Evolutionary conservation across 768 basidiomycete species (phyloP), one percentile per base, ranked within the genome.

Genomic region (Termitomyces sp.): DNA sequence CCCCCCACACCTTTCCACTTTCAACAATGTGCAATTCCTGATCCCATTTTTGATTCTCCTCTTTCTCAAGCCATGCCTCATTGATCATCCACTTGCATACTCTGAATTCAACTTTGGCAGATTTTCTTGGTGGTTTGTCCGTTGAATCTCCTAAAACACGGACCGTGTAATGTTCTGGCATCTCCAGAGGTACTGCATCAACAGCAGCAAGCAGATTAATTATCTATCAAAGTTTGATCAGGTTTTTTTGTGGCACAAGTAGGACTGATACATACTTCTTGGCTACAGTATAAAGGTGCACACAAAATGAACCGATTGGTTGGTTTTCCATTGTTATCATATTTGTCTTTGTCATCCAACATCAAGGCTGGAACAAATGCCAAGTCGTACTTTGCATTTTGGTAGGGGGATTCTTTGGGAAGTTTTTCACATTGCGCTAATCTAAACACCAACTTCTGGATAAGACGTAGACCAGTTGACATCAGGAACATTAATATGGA

Each of bases 71-170:
- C 61, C 61, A 66, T 2, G 53, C 60, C 1, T 36, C n/a, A 25
- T 56, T 33, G 18, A 68, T 47, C 66, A 68, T 68, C 66, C 66
- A 68, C 12, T 52, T 41, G 6, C 55, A 52, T 16, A 53, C 63
- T 18, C 53, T 25, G 18, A 50, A 50, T 4, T 51, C 52, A 16
- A 62, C 12, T 15, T 45, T 53, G 16, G 50, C 60, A 0, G 58
- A 40, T 16, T n/a, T 15, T 13, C 32, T 58, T 12, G 56, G 60
- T 13, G 58, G 58, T 16, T 42, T 18, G 25, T 59, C 58, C 15
- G 35, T 11, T 51, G 36, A 5, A 9, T 39, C 38, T 13, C 38
- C 38, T 13, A 4, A 12, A 5, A 39, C 38, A 39, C 11, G 38
- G 18, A 13, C 20, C 11, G 20, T 35, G 38, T 46, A 60, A n/a